Evolutionary conservation across 768 basidiomycete genomes (phyloP).

Genomic region (Termitomyces sp.): DNA sequence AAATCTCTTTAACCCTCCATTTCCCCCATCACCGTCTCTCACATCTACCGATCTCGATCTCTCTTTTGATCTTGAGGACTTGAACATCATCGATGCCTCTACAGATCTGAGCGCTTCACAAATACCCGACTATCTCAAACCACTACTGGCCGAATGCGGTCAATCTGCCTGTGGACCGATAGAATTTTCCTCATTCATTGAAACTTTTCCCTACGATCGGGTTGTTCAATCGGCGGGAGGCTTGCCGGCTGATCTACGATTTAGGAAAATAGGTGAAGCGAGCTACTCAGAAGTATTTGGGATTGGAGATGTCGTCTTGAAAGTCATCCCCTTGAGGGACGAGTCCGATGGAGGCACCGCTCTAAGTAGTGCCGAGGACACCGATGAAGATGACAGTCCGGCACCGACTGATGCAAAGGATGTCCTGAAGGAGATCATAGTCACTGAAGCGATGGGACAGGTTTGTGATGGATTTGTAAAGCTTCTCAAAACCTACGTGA

Average conservation of each 20-base stretch:
- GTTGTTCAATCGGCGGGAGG: constrained; percentile 41
- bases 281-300: constrained; percentile 96
- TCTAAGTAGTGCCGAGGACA: constrained; percentile 13
- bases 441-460: constrained; percentile 74
- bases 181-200: constrained; percentile 83
- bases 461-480: constrained; percentile 77
- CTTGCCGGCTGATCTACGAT: constrained; percentile 30
- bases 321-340: constrained; percentile 76
- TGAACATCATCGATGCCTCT: constrained; percentile 32
- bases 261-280: constrained; percentile 93
- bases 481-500: constrained; percentile 81
- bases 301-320: constrained; percentile 85
- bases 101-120: constrained; percentile 20
- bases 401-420: constrained; percentile 72
- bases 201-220: constrained; percentile 74
- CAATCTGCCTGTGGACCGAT: constrained; percentile 61
- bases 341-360: constrained; percentile 32
- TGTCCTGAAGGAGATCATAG: constrained; percentile 77
- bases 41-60: constrained; percentile 47
- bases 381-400: constrained; percentile 52
- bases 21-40: constrained; percentile 57
- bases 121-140: constrained; percentile 54
- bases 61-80: constrained; percentile 47
- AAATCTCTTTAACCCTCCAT: constrained; percentile 41
- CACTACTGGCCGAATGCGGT: constrained; percentile 69